Evolutionary conservation across 768 basidiomycete species (phyloP), one percentile per base, ranked within the genome.

Genomic region (Naganishia vaughanmartiniae): DNA sequence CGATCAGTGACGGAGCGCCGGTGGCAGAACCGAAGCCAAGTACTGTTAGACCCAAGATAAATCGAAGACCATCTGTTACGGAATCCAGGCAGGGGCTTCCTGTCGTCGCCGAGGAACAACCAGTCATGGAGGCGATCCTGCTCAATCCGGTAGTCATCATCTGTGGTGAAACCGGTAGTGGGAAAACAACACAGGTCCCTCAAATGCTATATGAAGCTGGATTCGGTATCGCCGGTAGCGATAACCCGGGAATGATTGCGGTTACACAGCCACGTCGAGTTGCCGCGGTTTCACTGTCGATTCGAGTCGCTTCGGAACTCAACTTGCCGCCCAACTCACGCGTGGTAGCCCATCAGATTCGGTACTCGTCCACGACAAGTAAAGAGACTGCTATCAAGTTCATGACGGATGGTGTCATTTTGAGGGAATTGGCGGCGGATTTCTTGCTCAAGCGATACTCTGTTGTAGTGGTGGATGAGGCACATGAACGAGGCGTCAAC

Each of bases 141-240:
- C 83, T 96, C 42, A 88, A 98, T 79, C 87, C 90, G 0, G 90
- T 95, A 7, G 89, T 93, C 33, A 86, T 94, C 69, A 88, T 96
- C 54, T 89, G 88, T 72, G 89, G 96, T 80, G 95, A 99, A 84
- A 99, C 96, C 19, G 96, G 96, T 58, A 94, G 92, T 77, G 96
- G 96, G 55, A 99, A 98, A 83, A 98, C 96, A 0, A 99, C 96
- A 0, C 96, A 98, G 80, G 88, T 98, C 9, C 96, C 96, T 14
- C 96, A 98, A 79, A 97, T 98, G 82, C 84, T 99, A n/a, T 97
- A 89, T 72, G 96, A 99, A 80, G 92, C 91, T 26, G 96, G 96
- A 0, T 98, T 94, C 78, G 96, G 95, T 1, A 86, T 87, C 56
- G 84, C 87, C 10, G 87, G 85, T 19, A 91, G 90, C 77, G 95